Evolutionary conservation across 371 early-diverging fungal species (phyloP), one percentile per base, ranked within the genome.

Genomic region (Parasitella parasitica): DNA sequence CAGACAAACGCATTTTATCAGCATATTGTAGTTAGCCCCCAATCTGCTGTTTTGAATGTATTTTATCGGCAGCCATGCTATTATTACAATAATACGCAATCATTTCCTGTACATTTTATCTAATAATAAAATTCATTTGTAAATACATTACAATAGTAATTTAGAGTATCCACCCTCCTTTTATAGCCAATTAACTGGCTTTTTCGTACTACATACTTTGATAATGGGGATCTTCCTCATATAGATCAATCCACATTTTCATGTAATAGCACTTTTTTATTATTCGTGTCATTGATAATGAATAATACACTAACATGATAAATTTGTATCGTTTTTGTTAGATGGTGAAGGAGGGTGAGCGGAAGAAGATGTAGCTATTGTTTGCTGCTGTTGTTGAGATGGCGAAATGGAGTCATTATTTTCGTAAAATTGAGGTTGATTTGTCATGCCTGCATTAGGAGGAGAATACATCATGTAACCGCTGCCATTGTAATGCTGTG

Each of bases 81-180:
- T 57, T 37, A 37, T 30, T 41, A 43, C 15, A 30, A 39, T 1
- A 39, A 28, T 20, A 24, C 16, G 22, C 57, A 57, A 57, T 24
- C 39, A 39, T 57, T 43, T 13, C 57, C 57, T 37, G 43, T 57
- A 41, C 57, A 57, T 43, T 46, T 57, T 18, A 46, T 57, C 12
- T 57, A 57, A 57, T 11, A 41, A 30, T 30, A 24, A 46, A 46
- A 24, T 12, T 24, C 8, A 12, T 22, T 24, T 46, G 46, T 46
- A 46, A 46, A 46, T 46, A 46, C 12, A 20, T 24, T 32, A 32
- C 8, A 8, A 46, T 46, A n/a, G n/a, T n/a, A n/a, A n/a, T n/a
- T n/a, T n/a, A n/a, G n/a, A n/a, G n/a, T 11, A 5, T 20, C 43
- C 8, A 11, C 24, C 8, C 9, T 11, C 20, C 9, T 9, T 41